Conservation (phyloP, 352 stramenopile species). For the Phytopythium vexans region DNA sequence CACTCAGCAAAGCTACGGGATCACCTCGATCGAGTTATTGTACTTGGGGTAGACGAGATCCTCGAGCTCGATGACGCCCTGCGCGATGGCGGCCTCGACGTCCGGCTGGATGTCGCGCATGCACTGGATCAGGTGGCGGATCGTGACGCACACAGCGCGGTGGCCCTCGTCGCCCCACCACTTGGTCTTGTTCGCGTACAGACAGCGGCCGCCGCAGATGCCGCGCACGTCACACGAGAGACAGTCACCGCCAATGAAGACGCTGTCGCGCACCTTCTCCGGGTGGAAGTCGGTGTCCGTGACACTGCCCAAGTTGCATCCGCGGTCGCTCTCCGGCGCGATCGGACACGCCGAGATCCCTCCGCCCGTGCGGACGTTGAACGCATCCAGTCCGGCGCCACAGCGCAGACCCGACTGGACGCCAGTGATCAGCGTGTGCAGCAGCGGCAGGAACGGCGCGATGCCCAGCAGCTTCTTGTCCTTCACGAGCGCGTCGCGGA, state of each 20-base stretch:
- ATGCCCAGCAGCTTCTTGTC: slow-evolving; percentile 25
- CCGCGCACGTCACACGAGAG: slow-evolving; percentile 32
- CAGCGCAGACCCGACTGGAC: slow-evolving; percentile 24
- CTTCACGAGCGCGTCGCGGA: slow-evolving; percentile 18
- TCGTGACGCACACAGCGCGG: slow-evolving; percentile 26
- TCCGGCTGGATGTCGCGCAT: slow-evolving; percentile 25
- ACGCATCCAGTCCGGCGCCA: slow-evolving; percentile 26
- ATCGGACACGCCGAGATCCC: slow-evolving; percentile 32
- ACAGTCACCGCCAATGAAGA: slow-evolving; percentile 22
- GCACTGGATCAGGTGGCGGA: slow-evolving; percentile 33
- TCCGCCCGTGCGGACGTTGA: slow-evolving; percentile 31
- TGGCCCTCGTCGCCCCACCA: slow-evolving; percentile 40
- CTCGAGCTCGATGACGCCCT: slow-evolving; percentile 29
- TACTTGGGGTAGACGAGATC: slow-evolving; percentile 35
- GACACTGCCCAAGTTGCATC: slow-evolving; percentile 24
- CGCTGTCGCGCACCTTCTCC: slow-evolving; percentile 21
- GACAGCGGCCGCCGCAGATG: slow-evolving; percentile 28
- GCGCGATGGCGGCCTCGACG: slow-evolving; percentile 22
- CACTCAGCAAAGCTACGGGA: slow-evolving; percentile 14
- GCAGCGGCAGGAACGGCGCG: slow-evolving; percentile 24
- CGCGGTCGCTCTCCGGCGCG: slow-evolving; percentile 21
- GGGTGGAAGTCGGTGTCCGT: slow-evolving; percentile 24
- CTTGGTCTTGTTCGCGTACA: slow-evolving; percentile 44
- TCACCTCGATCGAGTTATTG: slow-evolving; percentile 38
- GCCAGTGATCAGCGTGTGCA: slow-evolving; percentile 25